These are phyloP conservation scores for Ustilago crameri DNA, from an alignment of 1,284 basidiomycete genomes.

Conservation along the genomic window DNA sequence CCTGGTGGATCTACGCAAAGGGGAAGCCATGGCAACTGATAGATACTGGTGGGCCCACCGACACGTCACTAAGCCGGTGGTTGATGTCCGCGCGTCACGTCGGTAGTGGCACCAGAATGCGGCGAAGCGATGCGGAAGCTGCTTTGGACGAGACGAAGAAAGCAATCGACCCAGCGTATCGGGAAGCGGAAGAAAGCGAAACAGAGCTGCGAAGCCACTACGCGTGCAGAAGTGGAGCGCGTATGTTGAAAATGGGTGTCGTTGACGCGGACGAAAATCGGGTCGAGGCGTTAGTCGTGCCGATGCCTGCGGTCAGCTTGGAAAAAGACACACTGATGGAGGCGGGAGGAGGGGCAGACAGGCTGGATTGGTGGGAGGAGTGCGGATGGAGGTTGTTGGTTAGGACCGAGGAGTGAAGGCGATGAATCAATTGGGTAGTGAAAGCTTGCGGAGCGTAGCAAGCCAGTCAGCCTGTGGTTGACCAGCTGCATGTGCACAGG, in stretches of 20 bases:
- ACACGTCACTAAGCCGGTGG: not conserved
- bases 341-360: not conserved
- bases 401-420: not conserved
- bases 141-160: not conserved
- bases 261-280: constrained; percentile 36
- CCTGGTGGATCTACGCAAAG: constrained; percentile 39
- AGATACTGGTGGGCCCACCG: not conserved
- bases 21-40: constrained; percentile 22
- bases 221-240: constrained; percentile 41
- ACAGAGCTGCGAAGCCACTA: constrained; percentile 1
- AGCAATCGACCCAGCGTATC: not conserved
- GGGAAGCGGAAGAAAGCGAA: not conserved
- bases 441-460: not conserved
- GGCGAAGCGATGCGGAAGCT: not conserved
- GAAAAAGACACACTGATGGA: not conserved
- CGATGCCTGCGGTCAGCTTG: not conserved
- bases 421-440: not conserved
- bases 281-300: not conserved
- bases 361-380: not conserved
- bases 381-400: not conserved
- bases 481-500: not conserved
- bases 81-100: constrained; percentile 12
- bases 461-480: not conserved
- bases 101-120: not conserved
- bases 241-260: constrained; percentile 30